Evolutionary conservation across 306 rosid genomes (phyloP).

Genomic region (Vigna nakashimae): DNA sequence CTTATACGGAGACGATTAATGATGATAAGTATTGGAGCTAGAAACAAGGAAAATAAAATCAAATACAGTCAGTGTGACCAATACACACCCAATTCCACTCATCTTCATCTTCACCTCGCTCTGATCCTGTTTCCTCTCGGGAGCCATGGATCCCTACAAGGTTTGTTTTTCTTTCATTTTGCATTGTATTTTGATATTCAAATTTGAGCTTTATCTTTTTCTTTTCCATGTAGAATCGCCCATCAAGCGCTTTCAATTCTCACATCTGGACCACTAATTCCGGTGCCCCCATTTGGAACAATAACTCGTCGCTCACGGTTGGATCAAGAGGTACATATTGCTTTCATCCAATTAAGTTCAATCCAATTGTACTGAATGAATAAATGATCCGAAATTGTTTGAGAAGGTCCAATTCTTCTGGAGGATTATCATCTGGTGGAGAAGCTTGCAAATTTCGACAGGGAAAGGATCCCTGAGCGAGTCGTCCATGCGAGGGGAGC

Average conservation of each 20-base stretch:
- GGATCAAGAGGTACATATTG: slow-evolving; percentile 62
- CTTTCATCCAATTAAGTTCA: not conserved
- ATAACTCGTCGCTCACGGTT: slow-evolving; percentile 70
- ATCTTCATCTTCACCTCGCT: no score
- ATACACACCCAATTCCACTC: not conserved
- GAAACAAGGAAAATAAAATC: no score
- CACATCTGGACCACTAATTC: slow-evolving; percentile 79
- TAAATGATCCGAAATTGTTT: not conserved
- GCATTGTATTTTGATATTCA: not conserved
- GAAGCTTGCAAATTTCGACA: slow-evolving; percentile 78
- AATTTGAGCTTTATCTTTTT: no score
- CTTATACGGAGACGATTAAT: not conserved
- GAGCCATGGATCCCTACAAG: slow-evolving; percentile 25
- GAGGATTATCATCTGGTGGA: slow-evolving; percentile 92
- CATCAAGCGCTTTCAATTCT: slow-evolving; percentile 74
- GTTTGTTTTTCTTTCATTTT: not conserved
- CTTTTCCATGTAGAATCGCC: slow-evolving; percentile 57
- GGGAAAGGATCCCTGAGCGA: slow-evolving; percentile 88
- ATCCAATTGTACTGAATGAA: not conserved
- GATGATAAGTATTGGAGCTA: not conserved
- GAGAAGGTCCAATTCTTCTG: slow-evolving; percentile 76
- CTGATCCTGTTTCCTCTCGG: not conserved
- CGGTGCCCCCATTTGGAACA: slow-evolving; percentile 86
- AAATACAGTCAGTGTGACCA: not conserved
- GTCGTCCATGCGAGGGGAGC: slow-evolving; percentile 94